Evolutionary conservation across 179 eudicot species (phyloP), one percentile per base, ranked within the genome.

Genomic region (Beta macrorhiza): DNA sequence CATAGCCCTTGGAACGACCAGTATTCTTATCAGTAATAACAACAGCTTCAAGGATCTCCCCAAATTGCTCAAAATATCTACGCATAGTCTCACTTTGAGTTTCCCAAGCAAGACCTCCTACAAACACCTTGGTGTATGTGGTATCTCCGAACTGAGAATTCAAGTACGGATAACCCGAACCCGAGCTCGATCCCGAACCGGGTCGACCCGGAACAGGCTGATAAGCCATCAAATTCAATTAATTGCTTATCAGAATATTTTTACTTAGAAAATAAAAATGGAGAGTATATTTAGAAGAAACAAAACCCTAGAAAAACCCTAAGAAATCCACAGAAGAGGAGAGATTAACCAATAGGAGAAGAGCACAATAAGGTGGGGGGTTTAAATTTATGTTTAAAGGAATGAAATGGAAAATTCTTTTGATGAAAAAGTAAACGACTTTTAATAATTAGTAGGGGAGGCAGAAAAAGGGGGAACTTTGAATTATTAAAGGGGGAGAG

Each of bases 91-190:
- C 92, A 37, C 93, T 93, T 76, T 91, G 89, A 0, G 98, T 93
- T 83, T 93, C 98, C 98, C 98, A 93, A 51, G 97, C 97, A 9
- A 93, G 87, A 25, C 98, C 98, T 3, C 98, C 97, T 1, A 93
- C 98, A 64, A 93, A 93, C 22, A 93, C 94, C 82, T 93, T 93
- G 5, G 95, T 91, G 74, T 81, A 84, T 16, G 93, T 90, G 3
- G 95, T 90, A 45, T 91, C 97, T n/a, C 94, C 94, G 62, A 92
- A 91, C 58, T 88, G 91, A n/a, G 89, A 85, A 81, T 86, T 88
- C 77, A 82, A 19, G 82, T 79, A 88, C 3, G 87, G 88, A 19
- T 29, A 29, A 29, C 32, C 32, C 32, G 89, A 25, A 25, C 25
- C 25, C 25, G 25, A 83, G 69, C 89, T 84, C 29, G 90, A 86